Percentiles rank a stretch among this genome's conserved stretches.
phyloP scores from a whole-genome alignment of 2,329 filamentous ascomycete species.

The Ascochyta koolunga region DNA sequence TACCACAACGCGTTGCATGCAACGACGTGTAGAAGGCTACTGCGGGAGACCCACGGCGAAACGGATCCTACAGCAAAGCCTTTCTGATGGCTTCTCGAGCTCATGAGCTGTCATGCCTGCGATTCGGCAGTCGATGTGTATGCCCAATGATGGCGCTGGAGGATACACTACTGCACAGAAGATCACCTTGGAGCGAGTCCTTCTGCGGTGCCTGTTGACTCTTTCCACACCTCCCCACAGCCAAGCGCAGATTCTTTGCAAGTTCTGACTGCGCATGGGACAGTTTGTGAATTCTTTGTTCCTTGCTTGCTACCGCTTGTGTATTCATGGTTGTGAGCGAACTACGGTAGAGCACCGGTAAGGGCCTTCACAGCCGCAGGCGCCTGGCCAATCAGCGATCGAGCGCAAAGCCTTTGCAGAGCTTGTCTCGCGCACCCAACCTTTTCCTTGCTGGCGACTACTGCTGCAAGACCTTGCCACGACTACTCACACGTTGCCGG shows the following conservation, averaged over 20 bases:
- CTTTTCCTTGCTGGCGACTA: too few species aligned
- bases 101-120: background rate
- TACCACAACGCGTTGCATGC: too few species aligned
- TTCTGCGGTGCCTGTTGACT: background rate
- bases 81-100: background rate
- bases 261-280: background rate
- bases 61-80: too few species aligned
- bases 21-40: too few species aligned
- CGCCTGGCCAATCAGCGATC: background rate
- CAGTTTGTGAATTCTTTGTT: background rate
- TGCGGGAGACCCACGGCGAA: background rate
- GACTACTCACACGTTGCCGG: too few species aligned
- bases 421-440: too few species aligned
- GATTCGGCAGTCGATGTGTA: too few species aligned
- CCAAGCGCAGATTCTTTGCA: constrained; percentile 10
- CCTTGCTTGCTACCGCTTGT: constrained; percentile 12
- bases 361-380: constrained; percentile 5
- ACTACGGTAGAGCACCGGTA: constrained; percentile 3
- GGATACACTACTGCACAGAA: background rate
- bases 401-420: too few species aligned
- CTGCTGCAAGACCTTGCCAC: too few species aligned
- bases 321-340: background rate
- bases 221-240: constrained; percentile 2
- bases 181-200: background rate
- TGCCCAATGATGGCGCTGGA: background rate